These are phyloP conservation scores for Chalciporus sp. DNA, from an alignment of 1,284 basidiomycete species.

Conservation along the genomic window DNA sequence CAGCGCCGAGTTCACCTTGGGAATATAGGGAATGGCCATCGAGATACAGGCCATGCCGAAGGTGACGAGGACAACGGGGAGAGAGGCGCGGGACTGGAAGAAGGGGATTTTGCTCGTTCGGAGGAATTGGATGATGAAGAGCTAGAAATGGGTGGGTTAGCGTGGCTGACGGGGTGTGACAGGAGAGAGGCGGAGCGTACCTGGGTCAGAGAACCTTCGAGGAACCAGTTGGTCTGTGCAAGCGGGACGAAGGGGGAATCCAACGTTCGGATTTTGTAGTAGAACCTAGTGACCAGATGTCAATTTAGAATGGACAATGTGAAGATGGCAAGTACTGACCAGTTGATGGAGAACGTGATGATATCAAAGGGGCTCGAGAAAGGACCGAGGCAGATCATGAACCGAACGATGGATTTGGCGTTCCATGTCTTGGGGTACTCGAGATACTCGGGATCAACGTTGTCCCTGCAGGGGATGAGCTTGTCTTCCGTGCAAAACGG, in stretches of 20 bases:
- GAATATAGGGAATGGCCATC: conserved; percentile 37
- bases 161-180: not conserved
- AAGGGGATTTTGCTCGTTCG: conserved; percentile 34
- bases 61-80: conserved; percentile 29
- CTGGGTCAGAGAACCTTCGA: conserved; percentile 36
- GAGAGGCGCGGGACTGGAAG: conserved; percentile 34
- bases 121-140: conserved; percentile 37
- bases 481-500: not conserved
- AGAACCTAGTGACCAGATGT: conserved; percentile 24
- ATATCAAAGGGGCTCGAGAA: conserved; percentile 37
- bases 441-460: conserved; percentile 36
- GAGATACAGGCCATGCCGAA: conserved; percentile 36
- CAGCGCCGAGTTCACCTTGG: conserved; percentile 35
- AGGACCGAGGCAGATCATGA: conserved; percentile 34
- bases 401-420: conserved; percentile 35
- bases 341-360: conserved; percentile 32
- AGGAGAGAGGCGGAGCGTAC: conserved; percentile 12
- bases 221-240: conserved; percentile 36
- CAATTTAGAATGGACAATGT: not conserved
- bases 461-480: conserved; percentile 27
- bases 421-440: conserved; percentile 32
- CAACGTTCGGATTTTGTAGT: conserved; percentile 29
- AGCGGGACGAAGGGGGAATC: conserved; percentile 34
- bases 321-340: conserved; percentile 12
- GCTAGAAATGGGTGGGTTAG: conserved; percentile 15